A percentile compares a stretch with the other conserved stretches of the same genome.
These are phyloP conservation scores for Xylaria sp. DNA, from an alignment of 2,329 filamentous ascomycete genomes.

Conservation along the genomic window DNA sequence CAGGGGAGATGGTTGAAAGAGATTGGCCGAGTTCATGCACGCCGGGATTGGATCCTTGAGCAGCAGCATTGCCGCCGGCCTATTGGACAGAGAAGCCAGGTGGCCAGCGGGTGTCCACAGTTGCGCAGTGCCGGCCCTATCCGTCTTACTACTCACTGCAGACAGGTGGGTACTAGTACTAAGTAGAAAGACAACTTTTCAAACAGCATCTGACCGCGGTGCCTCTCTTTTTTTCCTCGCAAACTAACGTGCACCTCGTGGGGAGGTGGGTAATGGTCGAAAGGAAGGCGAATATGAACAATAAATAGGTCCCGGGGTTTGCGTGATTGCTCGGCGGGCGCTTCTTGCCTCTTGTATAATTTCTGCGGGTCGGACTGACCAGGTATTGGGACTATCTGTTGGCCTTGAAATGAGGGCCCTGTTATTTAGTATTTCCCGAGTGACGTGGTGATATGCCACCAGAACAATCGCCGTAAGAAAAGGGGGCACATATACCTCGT, in stretches of 20 bases:
- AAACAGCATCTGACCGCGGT: neutral
- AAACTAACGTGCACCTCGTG: constrained; percentile 10
- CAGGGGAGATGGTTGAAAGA: constrained; percentile 35
- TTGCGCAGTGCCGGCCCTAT: neutral
- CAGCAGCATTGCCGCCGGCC: constrained; percentile 33
- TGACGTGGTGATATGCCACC: constrained; percentile 10
- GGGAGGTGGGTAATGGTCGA: neutral
- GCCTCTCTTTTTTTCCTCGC: neutral
- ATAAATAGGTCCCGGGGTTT: neutral
- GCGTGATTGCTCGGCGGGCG: neutral
- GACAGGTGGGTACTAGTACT: neutral
- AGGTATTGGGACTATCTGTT: constrained; percentile 1
- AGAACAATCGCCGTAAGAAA: constrained; percentile 1
- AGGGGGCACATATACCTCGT: constrained; percentile 2
- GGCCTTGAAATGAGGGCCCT: constrained; percentile 10
- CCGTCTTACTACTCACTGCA: constrained; percentile 1
- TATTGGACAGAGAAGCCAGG: constrained; percentile 22
- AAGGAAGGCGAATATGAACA: neutral
- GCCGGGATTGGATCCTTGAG: constrained; percentile 26
- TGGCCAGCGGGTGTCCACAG: constrained; percentile 27
- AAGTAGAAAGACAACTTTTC: neutral
- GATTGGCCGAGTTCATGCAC: constrained; percentile 39
- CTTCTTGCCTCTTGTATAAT: constrained; percentile 14
- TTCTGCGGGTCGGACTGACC: constrained; percentile 3
- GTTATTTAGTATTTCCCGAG: constrained; percentile 7